Evolutionary conservation across 176 grass and related monocot genomes (phyloP).

Genomic region (Rhipidocladum racemiflorum): DNA sequence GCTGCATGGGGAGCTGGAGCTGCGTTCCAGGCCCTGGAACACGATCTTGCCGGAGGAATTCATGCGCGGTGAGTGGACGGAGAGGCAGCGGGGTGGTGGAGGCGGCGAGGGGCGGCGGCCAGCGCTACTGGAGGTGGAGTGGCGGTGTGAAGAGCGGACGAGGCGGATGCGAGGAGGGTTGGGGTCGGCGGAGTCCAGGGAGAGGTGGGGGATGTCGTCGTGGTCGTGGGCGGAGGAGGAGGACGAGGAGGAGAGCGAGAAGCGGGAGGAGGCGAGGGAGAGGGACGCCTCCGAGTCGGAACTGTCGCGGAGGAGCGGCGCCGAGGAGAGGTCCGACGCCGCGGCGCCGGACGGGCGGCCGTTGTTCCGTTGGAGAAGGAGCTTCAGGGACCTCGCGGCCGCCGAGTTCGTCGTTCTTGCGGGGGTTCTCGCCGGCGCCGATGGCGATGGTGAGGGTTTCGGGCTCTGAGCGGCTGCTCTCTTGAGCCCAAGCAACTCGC

Average conservation of each 20-base stretch:
- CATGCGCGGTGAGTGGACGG: slow-evolving; percentile 78
- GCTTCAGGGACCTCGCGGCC: slow-evolving; percentile 50
- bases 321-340: slow-evolving; percentile 39
- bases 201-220: slow-evolving; percentile 71
- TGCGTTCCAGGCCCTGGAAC: slow-evolving; percentile 86
- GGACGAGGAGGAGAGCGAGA: slow-evolving; percentile 73
- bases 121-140: slow-evolving; percentile 10
- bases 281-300: slow-evolving; percentile 68
- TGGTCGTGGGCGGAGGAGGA: slow-evolving; percentile 68
- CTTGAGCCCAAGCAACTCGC: slow-evolving; percentile 77
- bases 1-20: slow-evolving; percentile 80
- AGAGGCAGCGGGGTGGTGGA: slow-evolving; percentile 20
- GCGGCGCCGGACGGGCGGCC: slow-evolving; percentile 19
- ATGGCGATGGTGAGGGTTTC: slow-evolving; percentile 17
- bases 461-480: slow-evolving; percentile 30
- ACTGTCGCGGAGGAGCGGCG: slow-evolving; percentile 75
- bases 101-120: slow-evolving; percentile 19
- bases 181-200: slow-evolving; percentile 64
- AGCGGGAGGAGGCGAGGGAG: slow-evolving; percentile 66
- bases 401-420: slow-evolving; percentile 18
- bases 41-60: slow-evolving; percentile 89
- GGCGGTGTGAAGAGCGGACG: slow-evolving; percentile 32
- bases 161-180: slow-evolving; percentile 55
- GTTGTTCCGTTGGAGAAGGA: slow-evolving; percentile 67
- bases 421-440: neutral